Evolutionary conservation across 1,284 basidiomycete genomes (phyloP).

Genomic region (Boletus holoroseus): DNA sequence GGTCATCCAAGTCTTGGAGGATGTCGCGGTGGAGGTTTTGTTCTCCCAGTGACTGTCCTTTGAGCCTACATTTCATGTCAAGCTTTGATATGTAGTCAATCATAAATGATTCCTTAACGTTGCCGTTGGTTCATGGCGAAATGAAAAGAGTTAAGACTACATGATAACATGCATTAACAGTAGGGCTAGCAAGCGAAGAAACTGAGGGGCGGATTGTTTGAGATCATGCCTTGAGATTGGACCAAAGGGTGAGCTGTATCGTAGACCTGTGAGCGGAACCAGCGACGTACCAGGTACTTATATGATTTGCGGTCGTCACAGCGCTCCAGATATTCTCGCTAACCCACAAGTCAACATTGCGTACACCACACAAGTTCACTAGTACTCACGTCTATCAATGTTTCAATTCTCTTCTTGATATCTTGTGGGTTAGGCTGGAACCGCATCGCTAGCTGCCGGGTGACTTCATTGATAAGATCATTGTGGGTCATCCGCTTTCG

Average conservation of each 20-base stretch:
- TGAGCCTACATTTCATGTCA: slow-evolving; percentile 36
- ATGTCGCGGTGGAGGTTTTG: slow-evolving; percentile 3
- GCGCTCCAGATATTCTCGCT: slow-evolving; percentile 79
- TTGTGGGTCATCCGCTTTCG: slow-evolving; percentile 86
- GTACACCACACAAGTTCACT: neutral
- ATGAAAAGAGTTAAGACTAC: slow-evolving; percentile 4
- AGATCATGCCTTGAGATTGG: slow-evolving; percentile 23
- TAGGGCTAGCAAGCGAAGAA: neutral
- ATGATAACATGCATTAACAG: neutral
- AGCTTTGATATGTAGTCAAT: slow-evolving; percentile 32
- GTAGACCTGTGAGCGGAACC: neutral
- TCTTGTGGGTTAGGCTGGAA: slow-evolving; percentile 82
- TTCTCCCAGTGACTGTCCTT: slow-evolving; percentile 6
- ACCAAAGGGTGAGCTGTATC: slow-evolving; percentile 1
- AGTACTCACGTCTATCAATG: slow-evolving; percentile 80
- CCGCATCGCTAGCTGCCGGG: slow-evolving; percentile 75
- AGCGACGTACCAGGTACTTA: slow-evolving; percentile 57
- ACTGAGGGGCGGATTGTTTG: neutral
- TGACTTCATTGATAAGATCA: slow-evolving; percentile 89
- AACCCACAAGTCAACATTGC: slow-evolving; percentile 7
- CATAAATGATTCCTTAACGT: neutral
- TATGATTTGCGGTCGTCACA: slow-evolving; percentile 78
- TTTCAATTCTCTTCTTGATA: slow-evolving; percentile 95
- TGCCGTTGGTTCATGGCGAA: neutral
- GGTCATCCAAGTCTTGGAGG: slow-evolving; percentile 29